A percentile compares a stretch with the other conserved stretches of the same genome.
These are phyloP conservation scores for Microbotryum intermedium DNA, from an alignment of 1,284 basidiomycete genomes.

Conservation along the genomic window DNA sequence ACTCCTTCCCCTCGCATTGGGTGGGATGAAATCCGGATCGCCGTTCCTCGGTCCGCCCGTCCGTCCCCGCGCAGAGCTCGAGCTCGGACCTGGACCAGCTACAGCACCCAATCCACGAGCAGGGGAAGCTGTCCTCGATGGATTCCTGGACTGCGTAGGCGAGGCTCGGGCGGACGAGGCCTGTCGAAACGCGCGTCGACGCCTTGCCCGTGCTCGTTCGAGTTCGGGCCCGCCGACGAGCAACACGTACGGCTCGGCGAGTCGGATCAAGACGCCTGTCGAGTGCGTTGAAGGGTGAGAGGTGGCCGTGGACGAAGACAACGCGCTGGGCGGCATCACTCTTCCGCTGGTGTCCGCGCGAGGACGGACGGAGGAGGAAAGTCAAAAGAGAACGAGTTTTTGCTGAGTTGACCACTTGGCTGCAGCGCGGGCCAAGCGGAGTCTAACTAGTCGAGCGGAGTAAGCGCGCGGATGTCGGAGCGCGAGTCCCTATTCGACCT, in stretches of 20 bases:
- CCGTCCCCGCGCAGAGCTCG: not conserved
- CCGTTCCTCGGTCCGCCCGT: conserved; percentile 33
- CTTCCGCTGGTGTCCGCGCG: too few species aligned
- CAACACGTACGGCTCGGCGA: conserved; percentile 76
- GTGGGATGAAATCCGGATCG: conserved; percentile 16
- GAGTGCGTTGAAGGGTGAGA: not conserved
- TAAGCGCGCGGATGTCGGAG: too few species aligned
- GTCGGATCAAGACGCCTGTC: conserved; percentile 50
- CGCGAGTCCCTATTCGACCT: too few species aligned
- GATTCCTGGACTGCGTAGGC: conserved; percentile 39
- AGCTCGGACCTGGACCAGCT: not conserved
- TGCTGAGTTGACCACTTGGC: too few species aligned
- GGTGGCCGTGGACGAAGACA: too few species aligned
- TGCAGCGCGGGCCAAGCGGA: too few species aligned
- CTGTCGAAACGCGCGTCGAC: conserved; percentile 8
- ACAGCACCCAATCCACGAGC: too few species aligned
- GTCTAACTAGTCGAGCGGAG: too few species aligned
- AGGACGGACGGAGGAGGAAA: too few species aligned
- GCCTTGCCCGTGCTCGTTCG: conserved; percentile 25
- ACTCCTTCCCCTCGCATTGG: conserved; percentile 18
- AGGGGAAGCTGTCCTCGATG: conserved; percentile 32
- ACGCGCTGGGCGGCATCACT: too few species aligned
- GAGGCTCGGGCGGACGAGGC: not conserved
- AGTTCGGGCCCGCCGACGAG: conserved; percentile 46
- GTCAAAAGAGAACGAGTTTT: too few species aligned